phyloP scores from a whole-genome alignment of 768 basidiomycete species.

The Lyophyllum shimeji region DNA sequence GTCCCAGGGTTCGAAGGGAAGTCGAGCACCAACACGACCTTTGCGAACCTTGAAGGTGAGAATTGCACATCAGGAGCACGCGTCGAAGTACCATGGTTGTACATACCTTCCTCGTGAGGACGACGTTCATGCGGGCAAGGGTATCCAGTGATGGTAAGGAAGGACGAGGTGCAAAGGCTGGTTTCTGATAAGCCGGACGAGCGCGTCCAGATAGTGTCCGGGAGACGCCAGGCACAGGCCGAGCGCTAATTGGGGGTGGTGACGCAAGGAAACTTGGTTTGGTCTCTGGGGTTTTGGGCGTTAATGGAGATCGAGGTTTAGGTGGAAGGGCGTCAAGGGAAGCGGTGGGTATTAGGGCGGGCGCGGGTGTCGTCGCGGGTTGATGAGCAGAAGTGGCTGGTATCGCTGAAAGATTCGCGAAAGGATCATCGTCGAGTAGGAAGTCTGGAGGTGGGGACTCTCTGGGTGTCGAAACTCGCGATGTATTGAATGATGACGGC shows the following conservation, averaged over 20 bases:
- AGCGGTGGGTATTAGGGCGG: conserved; percentile 16
- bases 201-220: conserved; percentile 20
- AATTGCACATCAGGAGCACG: background rate
- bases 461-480: conserved; percentile 20
- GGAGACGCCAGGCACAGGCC: conserved; percentile 12
- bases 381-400: conserved; percentile 14
- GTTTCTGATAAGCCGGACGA: conserved; percentile 44
- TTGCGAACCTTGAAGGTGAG: conserved; percentile 43
- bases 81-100: background rate
- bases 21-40: conserved; percentile 49
- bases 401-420: conserved; percentile 55
- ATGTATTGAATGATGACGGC: conserved; percentile 13
- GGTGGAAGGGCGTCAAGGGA: conserved; percentile 18
- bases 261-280: conserved; percentile 17
- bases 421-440: conserved; percentile 73
- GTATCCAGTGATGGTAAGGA: conserved; percentile 51
- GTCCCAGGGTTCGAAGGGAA: conserved; percentile 59
- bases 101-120: conserved; percentile 44
- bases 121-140: conserved; percentile 49
- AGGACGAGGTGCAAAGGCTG: conserved; percentile 47
- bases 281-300: conserved; percentile 15
- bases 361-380: conserved; percentile 7
- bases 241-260: conserved; percentile 9
- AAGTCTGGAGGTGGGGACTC: conserved; percentile 40
- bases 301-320: conserved; percentile 29